These are phyloP conservation scores for Neonothopanus nambi DNA, from an alignment of 1,284 basidiomycete species.

Conservation along the genomic window DNA sequence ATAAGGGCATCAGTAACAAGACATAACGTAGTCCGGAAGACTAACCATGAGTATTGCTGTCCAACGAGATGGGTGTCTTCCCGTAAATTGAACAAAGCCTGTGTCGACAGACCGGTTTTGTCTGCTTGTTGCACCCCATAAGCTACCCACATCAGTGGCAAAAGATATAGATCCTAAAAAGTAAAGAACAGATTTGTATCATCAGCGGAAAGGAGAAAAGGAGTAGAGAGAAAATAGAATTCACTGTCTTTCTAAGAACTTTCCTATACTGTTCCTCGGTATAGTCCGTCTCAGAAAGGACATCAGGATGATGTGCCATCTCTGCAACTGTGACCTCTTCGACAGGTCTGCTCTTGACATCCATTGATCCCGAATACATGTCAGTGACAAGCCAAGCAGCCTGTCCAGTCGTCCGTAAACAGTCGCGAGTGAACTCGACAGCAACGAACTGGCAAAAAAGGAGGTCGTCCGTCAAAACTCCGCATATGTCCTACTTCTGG, in stretches of 20 bases:
- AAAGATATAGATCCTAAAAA: slow-evolving; percentile 13
- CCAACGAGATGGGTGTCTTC: slow-evolving; percentile 18
- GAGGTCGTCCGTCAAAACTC: too few relatives aligned
- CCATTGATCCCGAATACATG: too few relatives aligned
- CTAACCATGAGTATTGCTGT: slow-evolving; percentile 19
- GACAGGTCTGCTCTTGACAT: too few relatives aligned
- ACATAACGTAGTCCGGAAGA: neutral
- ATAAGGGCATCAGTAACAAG: neutral
- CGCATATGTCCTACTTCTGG: too few relatives aligned
- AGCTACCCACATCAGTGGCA: slow-evolving; percentile 17
- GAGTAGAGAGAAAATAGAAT: neutral
- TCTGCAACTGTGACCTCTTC: too few relatives aligned
- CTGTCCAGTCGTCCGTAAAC: too few relatives aligned
- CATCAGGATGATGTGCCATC: too few relatives aligned
- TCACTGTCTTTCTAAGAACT: slow-evolving; percentile 14
- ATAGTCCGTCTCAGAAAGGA: slow-evolving; percentile 12
- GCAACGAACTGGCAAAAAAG: too few relatives aligned
- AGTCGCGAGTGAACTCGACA: too few relatives aligned
- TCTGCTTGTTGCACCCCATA: slow-evolving; percentile 21
- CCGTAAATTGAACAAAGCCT: slow-evolving; percentile 16
- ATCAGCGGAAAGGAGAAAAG: neutral
- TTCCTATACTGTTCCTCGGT: slow-evolving; percentile 14
- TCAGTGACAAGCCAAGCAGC: too few relatives aligned
- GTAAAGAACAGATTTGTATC: neutral
- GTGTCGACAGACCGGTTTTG: slow-evolving; percentile 19